Conservation (phyloP, 768 basidiomycete genomes). For the Cubamyces sp. region DNA sequence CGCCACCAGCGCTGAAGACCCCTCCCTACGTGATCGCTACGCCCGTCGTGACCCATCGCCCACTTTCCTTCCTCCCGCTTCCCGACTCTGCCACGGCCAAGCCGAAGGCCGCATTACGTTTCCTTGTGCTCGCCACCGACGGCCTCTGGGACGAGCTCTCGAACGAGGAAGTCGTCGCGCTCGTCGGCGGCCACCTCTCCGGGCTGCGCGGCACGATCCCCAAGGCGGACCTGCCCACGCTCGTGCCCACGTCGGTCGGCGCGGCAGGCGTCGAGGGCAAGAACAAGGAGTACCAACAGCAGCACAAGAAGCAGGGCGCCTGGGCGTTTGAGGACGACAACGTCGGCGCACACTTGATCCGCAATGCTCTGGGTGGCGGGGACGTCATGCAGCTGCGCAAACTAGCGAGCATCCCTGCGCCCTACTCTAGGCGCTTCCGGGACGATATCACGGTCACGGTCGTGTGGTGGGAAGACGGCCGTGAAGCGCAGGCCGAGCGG, state of each 20-base stretch:
- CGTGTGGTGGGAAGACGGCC: conserved; percentile 80
- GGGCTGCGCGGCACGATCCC: conserved; percentile 69
- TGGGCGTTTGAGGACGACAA: conserved; percentile 87
- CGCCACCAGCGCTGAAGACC: conserved; percentile 71
- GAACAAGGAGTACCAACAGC: conserved; percentile 42
- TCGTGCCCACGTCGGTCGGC: conserved; percentile 61
- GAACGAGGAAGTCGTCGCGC: conserved; percentile 84
- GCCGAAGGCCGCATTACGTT: conserved; percentile 54
- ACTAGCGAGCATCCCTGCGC: conserved; percentile 81
- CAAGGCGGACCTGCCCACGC: conserved; percentile 56
- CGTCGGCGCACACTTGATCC: conserved; percentile 78
- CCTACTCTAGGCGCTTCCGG: conserved; percentile 73
- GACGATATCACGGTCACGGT: conserved; percentile 89
- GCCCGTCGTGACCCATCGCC: conserved; percentile 81
- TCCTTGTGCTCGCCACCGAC: conserved; percentile 90
- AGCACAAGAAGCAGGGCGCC: conserved; percentile 44
- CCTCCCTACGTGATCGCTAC: conserved; percentile 91
- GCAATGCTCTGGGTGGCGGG: conserved; percentile 92
- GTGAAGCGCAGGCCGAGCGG: conserved; percentile 45
- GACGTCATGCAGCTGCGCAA: conserved; percentile 60
- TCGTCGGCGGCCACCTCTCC: conserved; percentile 81
- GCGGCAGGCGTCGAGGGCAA: conserved; percentile 68
- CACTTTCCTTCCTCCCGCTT: conserved; percentile 56
- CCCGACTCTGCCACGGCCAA: conserved; percentile 30
- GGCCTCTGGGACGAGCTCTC: conserved; percentile 56